Base-by-base conservation (phyloP, 768 basidiomycete genomes). In the Mycena galericulata region DNA sequence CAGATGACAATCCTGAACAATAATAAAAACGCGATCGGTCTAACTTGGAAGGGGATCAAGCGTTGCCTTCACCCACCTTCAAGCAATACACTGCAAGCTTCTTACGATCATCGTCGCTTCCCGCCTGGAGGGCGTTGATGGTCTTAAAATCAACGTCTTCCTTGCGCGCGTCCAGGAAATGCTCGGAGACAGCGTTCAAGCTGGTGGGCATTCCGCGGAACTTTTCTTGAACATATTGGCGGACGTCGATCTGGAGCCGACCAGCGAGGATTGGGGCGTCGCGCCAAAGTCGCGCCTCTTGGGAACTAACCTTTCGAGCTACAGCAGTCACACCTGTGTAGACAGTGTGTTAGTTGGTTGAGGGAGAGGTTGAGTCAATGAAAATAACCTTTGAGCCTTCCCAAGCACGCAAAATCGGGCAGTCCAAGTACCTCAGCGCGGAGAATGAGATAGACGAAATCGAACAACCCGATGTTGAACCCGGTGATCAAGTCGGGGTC, bases 401-500 rank as follows among this genome's bases (percentile, higher is more conserved):
- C 65, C 10, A 66, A 24, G 27, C 49, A 66, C 14, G 65, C 15
- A 15, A 66, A 66, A 5, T 38, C 32, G 2, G 22, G 7, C 38
- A 66, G 8, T 2, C 43, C 22, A 14, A 66, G 57, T 20, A 4
- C 38, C 41, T 86, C 88, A 4, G 92, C 91, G 9, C 92, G 84
- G 64, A 94, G 91, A 27, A 93, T 76, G 11, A 94, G 81, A 73
- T 93, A 92, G 9, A 91, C 91, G 66, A 93, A 79, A 80, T 94
- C 92, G 83, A 93, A 93, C 73, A 87, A 87, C 38, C 88, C 75
- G 43, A 88, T 86, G 78, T 94, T 94, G 80, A 92, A 92, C 1
- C 92, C 92, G 53, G 92, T 91, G 68, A 94, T 80, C 67, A 94
- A 81, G 69, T 94, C 92, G 2, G 92, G 92, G 72, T 94, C 92